Evolutionary conservation across 1,284 basidiomycete genomes (phyloP), one percentile per base, ranked within the genome.

Genomic region (Cerioporus squamosus): DNA sequence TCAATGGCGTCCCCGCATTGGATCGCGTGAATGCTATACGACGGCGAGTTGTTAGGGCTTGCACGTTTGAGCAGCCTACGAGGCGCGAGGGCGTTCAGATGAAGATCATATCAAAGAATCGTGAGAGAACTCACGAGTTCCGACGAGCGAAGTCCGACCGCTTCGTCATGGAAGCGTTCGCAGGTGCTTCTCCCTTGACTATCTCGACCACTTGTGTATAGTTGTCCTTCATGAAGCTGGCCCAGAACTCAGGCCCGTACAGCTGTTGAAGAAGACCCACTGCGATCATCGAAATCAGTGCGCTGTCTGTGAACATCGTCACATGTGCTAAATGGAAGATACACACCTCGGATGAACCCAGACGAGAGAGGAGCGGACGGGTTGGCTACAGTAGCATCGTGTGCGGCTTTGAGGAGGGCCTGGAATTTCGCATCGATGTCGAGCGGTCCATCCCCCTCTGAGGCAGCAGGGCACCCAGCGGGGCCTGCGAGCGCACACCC

Each of bases 1-100:
- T 67, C 65, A 18, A 64, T 53, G 50, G 60, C 62, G 53, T 68
- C 67, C 8, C 55, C 46, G 42, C 67, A 29, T 3, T 29, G 26
- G 3, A 29, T 29, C 26, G 26, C 26, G 26, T 29, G 26, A 2
- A 9, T 29, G 26, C 26, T 29, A 9, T 29, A 29, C 9, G 26
- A 9, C 26, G 26, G 9, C 1, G 53, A 14, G 33, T 46, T 9
- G 26, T 29, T 29, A 9, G 26, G 26, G 3, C 5, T 29, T 29
- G 26, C 9, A 9, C 26, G 26, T 29, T 29, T 29, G 6, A 29
- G 26, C 26, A 29, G 26, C 26, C 26, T 29, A 9, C 26, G 5
- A 29, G 5, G 6, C 26, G 6, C 5, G 26, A 3, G 9, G 1
- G 26, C 1, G 1, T 29, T 29, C 26, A 29, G 9, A 29, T 29